These are phyloP conservation scores for Rubia peregrina DNA, from an alignment of 305 asterid species.

Conservation along the genomic window DNA sequence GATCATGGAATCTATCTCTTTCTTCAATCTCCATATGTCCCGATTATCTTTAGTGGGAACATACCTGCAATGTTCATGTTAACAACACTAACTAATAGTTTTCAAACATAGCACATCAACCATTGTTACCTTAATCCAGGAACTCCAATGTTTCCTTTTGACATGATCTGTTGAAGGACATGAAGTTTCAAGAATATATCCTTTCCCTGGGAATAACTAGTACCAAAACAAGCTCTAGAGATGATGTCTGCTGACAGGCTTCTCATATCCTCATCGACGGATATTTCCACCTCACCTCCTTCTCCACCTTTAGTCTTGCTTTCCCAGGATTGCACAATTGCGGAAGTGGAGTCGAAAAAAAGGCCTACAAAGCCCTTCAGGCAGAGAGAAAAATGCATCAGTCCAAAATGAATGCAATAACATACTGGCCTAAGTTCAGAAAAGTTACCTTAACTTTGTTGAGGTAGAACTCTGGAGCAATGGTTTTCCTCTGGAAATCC, in stretches of 20 bases:
- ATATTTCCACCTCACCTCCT: slow-evolving; percentile 31
- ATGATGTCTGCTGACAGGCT: slow-evolving; percentile 63
- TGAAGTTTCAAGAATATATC: slow-evolving; percentile 48
- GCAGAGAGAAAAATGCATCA: not conserved
- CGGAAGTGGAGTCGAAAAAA: slow-evolving; percentile 51
- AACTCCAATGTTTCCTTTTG: slow-evolving; percentile 47
- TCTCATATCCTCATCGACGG: slow-evolving; percentile 50
- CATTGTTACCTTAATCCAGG: slow-evolving; percentile 56
- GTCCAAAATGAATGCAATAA: not conserved
- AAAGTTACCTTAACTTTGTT: slow-evolving; percentile 58
- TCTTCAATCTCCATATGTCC: slow-evolving; percentile 47
- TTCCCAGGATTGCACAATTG: slow-evolving; percentile 51
- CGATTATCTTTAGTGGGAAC: slow-evolving; percentile 50
- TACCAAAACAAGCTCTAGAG: slow-evolving; percentile 73
- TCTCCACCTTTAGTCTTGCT: slow-evolving; percentile 17
- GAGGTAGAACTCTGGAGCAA: slow-evolving; percentile 66
- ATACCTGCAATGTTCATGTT: slow-evolving; percentile 41
- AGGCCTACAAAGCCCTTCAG: slow-evolving; percentile 46
- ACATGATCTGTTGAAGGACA: slow-evolving; percentile 43
- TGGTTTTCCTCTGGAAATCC: slow-evolving; percentile 62
- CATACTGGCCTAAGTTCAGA: not conserved
- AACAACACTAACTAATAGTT: not conserved
- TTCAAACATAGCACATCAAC: not conserved
- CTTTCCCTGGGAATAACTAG: slow-evolving; percentile 48
- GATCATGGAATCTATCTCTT: slow-evolving; percentile 49